Evolutionary conservation across 768 basidiomycete species (phyloP).

Genomic region (Kwoniella mangroviensis): DNA sequence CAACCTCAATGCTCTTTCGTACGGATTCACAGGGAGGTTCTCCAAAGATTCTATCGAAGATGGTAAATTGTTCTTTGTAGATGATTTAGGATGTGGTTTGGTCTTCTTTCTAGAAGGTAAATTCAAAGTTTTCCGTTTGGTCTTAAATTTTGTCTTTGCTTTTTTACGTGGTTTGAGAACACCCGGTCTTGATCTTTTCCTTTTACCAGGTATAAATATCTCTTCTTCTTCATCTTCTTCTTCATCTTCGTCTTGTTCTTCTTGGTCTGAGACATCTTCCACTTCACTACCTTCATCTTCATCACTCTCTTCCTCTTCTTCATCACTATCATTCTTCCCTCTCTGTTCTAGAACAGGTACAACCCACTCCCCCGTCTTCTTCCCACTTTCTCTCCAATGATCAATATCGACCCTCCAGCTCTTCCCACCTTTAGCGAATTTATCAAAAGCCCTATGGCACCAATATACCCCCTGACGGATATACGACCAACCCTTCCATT

Average conservation of each 20-base stretch:
- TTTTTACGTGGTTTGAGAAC: not conserved
- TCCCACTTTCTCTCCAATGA: conserved; percentile 43
- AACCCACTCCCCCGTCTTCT: conserved; percentile 36
- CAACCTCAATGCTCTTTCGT: conserved; percentile 84
- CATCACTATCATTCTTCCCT: conserved; percentile 22
- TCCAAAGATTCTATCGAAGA: conserved; percentile 56
- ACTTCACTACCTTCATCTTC: conserved; percentile 26
- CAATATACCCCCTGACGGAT: conserved; percentile 49
- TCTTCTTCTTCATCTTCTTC: conserved; percentile 45
- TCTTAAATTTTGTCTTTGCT: conserved; percentile 5
- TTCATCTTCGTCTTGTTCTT: conserved; percentile 31
- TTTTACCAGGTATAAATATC: not conserved
- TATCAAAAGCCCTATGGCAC: conserved; percentile 51
- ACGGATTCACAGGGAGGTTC: conserved; percentile 74
- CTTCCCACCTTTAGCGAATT: conserved; percentile 45
- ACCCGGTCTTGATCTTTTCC: conserved; percentile 7
- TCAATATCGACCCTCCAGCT: conserved; percentile 48
- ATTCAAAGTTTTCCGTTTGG: conserved; percentile 15
- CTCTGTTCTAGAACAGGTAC: conserved; percentile 16
- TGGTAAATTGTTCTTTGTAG: conserved; percentile 42
- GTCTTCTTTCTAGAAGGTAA: conserved; percentile 29
- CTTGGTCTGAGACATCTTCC: conserved; percentile 25
- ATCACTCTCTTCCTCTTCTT: conserved; percentile 16
- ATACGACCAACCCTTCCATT: conserved; percentile 47
- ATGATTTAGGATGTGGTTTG: conserved; percentile 38